These are phyloP conservation scores for Beauveria sp. DNA, from an alignment of 2,329 filamentous ascomycete species.

Conservation along the genomic window DNA sequence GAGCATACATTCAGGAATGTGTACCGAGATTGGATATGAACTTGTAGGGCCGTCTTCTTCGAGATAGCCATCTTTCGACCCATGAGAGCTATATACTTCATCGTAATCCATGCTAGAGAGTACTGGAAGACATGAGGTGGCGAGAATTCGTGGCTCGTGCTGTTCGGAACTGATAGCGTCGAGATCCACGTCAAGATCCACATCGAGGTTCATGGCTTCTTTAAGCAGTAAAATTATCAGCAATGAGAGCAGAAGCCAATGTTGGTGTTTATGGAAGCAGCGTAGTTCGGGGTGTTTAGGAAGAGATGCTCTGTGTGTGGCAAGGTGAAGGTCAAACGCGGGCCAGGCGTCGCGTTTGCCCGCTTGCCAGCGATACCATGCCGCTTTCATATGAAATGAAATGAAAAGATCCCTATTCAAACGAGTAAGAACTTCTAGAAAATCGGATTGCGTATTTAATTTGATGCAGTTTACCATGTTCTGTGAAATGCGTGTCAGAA, in stretches of 20 bases:
- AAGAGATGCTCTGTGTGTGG: background rate
- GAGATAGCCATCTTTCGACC: background rate
- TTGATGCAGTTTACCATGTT: too few relatives aligned
- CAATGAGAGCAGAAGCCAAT: background rate
- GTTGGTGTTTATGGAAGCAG: background rate
- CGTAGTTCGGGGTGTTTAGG: background rate
- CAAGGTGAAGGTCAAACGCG: slow-evolving; percentile 1
- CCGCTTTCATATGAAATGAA: too few relatives aligned
- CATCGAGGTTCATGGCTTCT: background rate
- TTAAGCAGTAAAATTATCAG: too few relatives aligned
- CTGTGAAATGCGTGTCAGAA: too few relatives aligned
- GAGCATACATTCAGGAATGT: background rate
- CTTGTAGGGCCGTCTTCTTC: background rate
- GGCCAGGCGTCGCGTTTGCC: background rate
- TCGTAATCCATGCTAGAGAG: background rate
- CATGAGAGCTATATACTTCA: background rate
- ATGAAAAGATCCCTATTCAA: too few relatives aligned
- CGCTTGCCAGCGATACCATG: background rate
- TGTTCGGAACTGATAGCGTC: background rate
- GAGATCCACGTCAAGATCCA: too few relatives aligned
- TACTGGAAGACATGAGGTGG: background rate
- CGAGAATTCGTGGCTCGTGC: background rate
- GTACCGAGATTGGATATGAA: background rate
- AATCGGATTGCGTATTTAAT: too few relatives aligned
- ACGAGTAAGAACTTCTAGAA: too few relatives aligned